Evolutionary conservation across 2,329 filamentous ascomycete genomes (phyloP).

Genomic region (Diaporthe aspalathi): DNA sequence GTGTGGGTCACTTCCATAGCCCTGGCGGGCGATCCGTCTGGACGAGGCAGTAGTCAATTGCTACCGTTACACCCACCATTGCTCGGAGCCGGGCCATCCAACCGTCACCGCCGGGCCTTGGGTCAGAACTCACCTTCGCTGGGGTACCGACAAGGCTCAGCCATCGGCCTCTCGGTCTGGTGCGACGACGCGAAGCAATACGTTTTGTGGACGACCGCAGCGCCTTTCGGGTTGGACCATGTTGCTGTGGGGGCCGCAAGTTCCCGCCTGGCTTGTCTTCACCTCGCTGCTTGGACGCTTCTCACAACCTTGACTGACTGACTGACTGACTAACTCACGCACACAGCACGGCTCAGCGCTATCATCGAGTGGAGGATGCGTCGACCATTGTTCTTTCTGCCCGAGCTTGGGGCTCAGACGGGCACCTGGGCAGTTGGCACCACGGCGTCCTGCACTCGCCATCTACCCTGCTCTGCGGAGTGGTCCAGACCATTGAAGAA

Average conservation of each 20-base stretch:
- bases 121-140: not conserved
- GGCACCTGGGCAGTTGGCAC: slow-evolving; percentile 7
- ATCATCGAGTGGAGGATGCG: not conserved
- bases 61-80: slow-evolving; percentile 31
- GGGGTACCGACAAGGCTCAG: not conserved
- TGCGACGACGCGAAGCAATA: slow-evolving; percentile 22
- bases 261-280: slow-evolving; percentile 16
- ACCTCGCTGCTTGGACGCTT: slow-evolving; percentile 10
- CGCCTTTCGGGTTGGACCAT: not conserved
- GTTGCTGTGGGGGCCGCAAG: slow-evolving; percentile 6
- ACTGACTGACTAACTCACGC: not conserved
- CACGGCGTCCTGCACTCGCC: slow-evolving; percentile 25
- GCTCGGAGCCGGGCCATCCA: slow-evolving; percentile 28
- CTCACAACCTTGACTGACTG: slow-evolving; percentile 18
- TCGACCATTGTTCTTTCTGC: not conserved
- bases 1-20: not conserved
- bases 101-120: slow-evolving; percentile 26
- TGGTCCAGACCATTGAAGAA: slow-evolving; percentile 12
- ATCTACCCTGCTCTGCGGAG: not conserved
- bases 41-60: slow-evolving; percentile 23
- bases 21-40: slow-evolving; percentile 22
- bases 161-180: slow-evolving; percentile 15
- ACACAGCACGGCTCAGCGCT: slow-evolving; percentile 14
- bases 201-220: slow-evolving; percentile 10
- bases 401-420: slow-evolving; percentile 18